phyloP scores from a whole-genome alignment of 2,329 filamentous ascomycete genomes.

The Aspergillus brasiliensis region DNA sequence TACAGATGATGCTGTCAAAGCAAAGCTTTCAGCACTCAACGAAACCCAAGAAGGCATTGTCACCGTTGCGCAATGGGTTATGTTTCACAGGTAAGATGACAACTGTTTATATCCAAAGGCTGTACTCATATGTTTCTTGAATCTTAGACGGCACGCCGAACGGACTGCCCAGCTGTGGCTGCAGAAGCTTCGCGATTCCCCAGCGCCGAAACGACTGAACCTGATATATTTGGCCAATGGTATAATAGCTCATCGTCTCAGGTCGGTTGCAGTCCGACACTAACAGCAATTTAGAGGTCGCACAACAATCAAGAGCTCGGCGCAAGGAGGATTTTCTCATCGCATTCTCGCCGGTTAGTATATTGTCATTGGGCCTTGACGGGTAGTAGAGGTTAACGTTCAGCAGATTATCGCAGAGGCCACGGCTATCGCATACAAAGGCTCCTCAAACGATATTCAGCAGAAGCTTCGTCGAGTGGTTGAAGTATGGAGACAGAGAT shows the following conservation, averaged over 20 bases:
- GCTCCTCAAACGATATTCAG: slow-evolving; percentile 81
- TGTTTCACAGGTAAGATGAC: slow-evolving; percentile 83
- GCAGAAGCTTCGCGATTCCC: slow-evolving; percentile 82
- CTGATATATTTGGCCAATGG: slow-evolving; percentile 94
- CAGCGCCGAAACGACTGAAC: slow-evolving; percentile 81
- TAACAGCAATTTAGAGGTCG: slow-evolving; percentile 68
- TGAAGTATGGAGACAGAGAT: slow-evolving; percentile 88
- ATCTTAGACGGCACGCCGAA: slow-evolving; percentile 79
- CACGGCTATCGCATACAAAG: slow-evolving; percentile 87
- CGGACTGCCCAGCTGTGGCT: slow-evolving; percentile 91
- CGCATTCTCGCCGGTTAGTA: slow-evolving; percentile 75
- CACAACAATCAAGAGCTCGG: slow-evolving; percentile 91
- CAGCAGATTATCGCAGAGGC: slow-evolving; percentile 78
- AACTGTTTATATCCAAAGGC: slow-evolving; percentile 15
- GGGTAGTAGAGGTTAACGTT: slow-evolving; percentile 23
- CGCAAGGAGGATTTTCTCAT: slow-evolving; percentile 90
- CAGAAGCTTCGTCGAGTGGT: slow-evolving; percentile 84
- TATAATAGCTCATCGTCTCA: slow-evolving; percentile 51
- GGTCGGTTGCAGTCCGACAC: slow-evolving; percentile 5
- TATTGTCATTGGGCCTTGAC: not conserved
- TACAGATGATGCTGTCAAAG: slow-evolving; percentile 90
- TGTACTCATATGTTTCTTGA: slow-evolving; percentile 19
- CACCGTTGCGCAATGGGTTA: slow-evolving; percentile 97
- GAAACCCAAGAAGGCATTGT: slow-evolving; percentile 98
- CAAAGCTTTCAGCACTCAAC: slow-evolving; percentile 92